Evolutionary conservation across 768 basidiomycete species (phyloP), one percentile per base, ranked within the genome.

Genomic region (Gymnopilus junonius): DNA sequence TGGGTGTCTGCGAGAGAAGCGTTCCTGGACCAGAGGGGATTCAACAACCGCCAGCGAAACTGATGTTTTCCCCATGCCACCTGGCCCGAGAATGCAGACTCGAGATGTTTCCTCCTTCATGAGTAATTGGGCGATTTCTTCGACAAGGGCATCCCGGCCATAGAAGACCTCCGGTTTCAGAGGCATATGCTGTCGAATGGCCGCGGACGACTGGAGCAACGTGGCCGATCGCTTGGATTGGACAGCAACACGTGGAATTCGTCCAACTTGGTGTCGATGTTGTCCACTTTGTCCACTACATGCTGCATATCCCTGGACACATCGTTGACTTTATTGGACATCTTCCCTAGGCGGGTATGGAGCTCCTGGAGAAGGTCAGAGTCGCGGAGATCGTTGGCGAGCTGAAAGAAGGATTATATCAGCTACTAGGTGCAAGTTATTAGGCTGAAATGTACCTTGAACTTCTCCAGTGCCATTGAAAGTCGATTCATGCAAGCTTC

Each of bases 31-130:
- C 10, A 55, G 45, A n/a, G 61, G 29, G 29, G 72, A 61, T 32
- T 75, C 67, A 37, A 75, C 69, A 20, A 78, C 71, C 4, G 75
- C 73, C 7, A 78, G 69, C 1, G 80, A 76, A 31, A 75, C 63
- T 4, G 76, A 67, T 3, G 80, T 79, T 65, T 81, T 81, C 15
- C 80, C 79, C 65, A 79, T 78, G 17, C 80, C 80, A 2, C 77
- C 80, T 3, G 71, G 66, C 15, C 74, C 74, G 8, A 71, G 69
- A 29, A 75, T 62, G 43, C 68, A 68, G 29, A 74, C 53, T 4
- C 65, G 65, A 14, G 66, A 55, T 20, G 54, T 55, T 15, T 37
- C 54, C 35, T 55, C 54, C 15, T 25, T 23, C 17, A 29, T 2
- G 23, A 55, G 37, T 15, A 55, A 17, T 15, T 17, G 54, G 7